Evolutionary conservation across 495 filamentous ascomycete genomes (phyloP).

Genomic region (Penicillium verhagenii): DNA sequence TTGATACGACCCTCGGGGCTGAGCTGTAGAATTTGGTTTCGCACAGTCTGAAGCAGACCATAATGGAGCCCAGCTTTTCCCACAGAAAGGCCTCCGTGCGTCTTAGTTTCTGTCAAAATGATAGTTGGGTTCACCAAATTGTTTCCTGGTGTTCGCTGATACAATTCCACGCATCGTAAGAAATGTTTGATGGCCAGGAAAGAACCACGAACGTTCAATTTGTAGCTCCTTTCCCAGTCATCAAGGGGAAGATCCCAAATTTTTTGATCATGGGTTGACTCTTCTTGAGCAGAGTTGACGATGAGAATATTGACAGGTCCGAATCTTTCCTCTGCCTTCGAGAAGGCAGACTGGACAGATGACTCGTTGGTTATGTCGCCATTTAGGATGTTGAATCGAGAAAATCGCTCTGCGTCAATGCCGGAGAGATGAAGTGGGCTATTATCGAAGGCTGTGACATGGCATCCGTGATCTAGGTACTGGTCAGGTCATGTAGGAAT

Average conservation of each 20-base stretch:
- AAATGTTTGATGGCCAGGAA: conserved; percentile 61
- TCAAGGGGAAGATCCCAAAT: conserved; percentile 56
- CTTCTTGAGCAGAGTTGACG: conserved; percentile 52
- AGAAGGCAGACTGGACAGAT: conserved; percentile 44
- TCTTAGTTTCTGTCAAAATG: conserved; percentile 54
- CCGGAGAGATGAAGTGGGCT: conserved; percentile 20
- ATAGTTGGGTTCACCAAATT: conserved; percentile 52
- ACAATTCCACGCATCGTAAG: conserved; percentile 37
- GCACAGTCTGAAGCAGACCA: conserved; percentile 51
- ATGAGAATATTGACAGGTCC: conserved; percentile 54
- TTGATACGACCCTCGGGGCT: conserved; percentile 55
- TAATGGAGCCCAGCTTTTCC: conserved; percentile 56
- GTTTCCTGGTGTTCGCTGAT: conserved; percentile 30
- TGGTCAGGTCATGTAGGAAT: conserved; percentile 6
- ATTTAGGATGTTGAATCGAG: conserved; percentile 36
- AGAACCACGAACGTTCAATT: conserved; percentile 49
- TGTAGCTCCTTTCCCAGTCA: conserved; percentile 53
- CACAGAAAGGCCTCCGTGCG: conserved; percentile 47
- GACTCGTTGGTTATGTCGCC: conserved; percentile 50
- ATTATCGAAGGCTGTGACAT: conserved; percentile 52
- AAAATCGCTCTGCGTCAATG: conserved; percentile 24
- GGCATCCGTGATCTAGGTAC: conserved; percentile 48
- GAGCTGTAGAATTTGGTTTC: conserved; percentile 54
- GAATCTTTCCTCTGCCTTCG: conserved; percentile 42
- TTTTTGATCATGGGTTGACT: conserved; percentile 40